These are phyloP conservation scores for Trichosporon inkin DNA, from an alignment of 1,284 basidiomycete species.

Conservation along the genomic window DNA sequence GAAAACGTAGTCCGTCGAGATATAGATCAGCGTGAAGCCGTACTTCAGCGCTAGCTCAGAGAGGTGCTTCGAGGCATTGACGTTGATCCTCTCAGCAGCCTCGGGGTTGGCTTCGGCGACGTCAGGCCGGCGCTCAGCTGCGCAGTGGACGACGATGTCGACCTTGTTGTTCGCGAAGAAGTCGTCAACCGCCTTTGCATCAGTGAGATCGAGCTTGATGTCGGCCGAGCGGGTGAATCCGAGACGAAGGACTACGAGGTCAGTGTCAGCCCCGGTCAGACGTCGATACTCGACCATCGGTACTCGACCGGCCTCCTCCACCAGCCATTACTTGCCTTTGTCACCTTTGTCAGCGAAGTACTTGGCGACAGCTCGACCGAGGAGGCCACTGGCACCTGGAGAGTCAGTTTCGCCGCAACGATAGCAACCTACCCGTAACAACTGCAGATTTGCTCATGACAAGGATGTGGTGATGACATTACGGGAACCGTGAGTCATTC, in stretches of 20 bases:
- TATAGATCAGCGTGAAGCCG: conserved; percentile 52
- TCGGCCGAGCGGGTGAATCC: conserved; percentile 47
- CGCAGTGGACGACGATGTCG: conserved; percentile 53
- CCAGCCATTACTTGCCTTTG: conserved; percentile 26
- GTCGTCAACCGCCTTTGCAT: conserved; percentile 44
- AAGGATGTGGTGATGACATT: neutral
- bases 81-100: conserved; percentile 52
- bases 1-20: conserved; percentile 53
- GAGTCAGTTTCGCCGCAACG: neutral
- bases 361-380: conserved; percentile 51
- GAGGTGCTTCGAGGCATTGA: conserved; percentile 50
- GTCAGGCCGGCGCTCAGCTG: conserved; percentile 53
- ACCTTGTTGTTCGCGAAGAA: conserved; percentile 47
- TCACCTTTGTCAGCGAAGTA: conserved; percentile 36
- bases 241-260: conserved; percentile 44
- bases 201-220: conserved; percentile 52
- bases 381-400: conserved; percentile 54
- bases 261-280: neutral
- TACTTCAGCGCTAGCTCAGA: conserved; percentile 36
- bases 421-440: conserved; percentile 28
- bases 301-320: no score
- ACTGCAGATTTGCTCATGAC: conserved; percentile 26
- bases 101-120: conserved; percentile 52
- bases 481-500: neutral
- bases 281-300: no score